Base-by-base conservation (phyloP, 306 rosid genomes). In the Acacia melanoxylon region DNA sequence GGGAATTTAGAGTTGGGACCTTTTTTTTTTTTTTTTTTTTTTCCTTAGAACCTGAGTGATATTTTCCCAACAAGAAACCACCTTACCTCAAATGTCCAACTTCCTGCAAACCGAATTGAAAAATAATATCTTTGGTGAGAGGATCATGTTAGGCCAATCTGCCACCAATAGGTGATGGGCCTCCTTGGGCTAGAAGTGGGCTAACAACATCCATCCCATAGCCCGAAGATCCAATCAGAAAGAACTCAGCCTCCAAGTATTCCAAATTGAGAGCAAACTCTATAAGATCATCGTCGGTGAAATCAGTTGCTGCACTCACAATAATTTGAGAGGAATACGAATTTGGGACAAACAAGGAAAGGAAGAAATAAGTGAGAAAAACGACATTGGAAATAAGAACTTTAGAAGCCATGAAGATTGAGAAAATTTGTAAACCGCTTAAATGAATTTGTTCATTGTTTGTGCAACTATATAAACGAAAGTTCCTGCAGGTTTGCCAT, bases 71-170 rank as follows among this genome's bases (percentile, higher is more conserved):
- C n/a, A n/a, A n/a, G n/a, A n/a, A n/a, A 56, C 1, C 29, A 27
- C 29, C 29, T 27, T 0, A 90, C 95, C 92, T 87, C 86, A 91
- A 81, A 68, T 92, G 93, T 2, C 65, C 65, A 58, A 58, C 65
- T 58, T 58, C 65, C 31, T 58, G 65, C 15, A 22, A 58, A 10
- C 7, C 31, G 10, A 58, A 58, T 10, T 58, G 31, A 2, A 3
- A 22, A 2, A 59, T 24, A 10, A 59, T 4, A 59, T 59, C 66
- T 22, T 2, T 59, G 1, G 33, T 59, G 15, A 22, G 6, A 10
- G 65, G 15, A 10, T 58, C 65, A 58, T 22, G 65, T 10, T 0
- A 13, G 14, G 65, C 65, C 15, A 22, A 9, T 58, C 1, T 3
- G 0, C 31, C 31, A 10, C 65, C 66, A 59, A 24, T 11, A 1